phyloP scores from a whole-genome alignment of 2,329 filamentous ascomycete species.

The Pezicula neosporulosa region DNA sequence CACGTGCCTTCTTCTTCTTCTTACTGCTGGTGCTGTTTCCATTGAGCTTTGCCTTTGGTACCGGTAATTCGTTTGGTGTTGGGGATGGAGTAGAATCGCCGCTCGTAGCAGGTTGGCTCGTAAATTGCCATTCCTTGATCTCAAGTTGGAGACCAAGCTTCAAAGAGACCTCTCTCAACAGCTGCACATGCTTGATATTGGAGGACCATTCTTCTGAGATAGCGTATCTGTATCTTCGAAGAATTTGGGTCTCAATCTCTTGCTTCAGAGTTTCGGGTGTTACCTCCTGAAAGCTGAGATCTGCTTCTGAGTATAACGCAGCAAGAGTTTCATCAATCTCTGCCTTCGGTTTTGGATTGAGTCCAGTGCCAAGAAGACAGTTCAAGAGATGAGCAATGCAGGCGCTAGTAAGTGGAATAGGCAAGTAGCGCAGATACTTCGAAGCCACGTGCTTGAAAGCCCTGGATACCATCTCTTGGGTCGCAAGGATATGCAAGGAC shows the following conservation, averaged over 20 bases:
- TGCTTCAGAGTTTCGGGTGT: slow-evolving; percentile 69
- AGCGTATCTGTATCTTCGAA: slow-evolving; percentile 72
- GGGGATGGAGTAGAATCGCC: slow-evolving; percentile 28
- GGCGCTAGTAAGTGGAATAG: slow-evolving; percentile 73
- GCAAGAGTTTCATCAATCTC: slow-evolving; percentile 74
- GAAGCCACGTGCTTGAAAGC: slow-evolving; percentile 91
- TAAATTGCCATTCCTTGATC: slow-evolving; percentile 73
- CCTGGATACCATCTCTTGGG: slow-evolving; percentile 93
- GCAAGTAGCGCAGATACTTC: slow-evolving; percentile 74
- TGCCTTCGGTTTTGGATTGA: slow-evolving; percentile 75
- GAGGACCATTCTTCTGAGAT: slow-evolving; percentile 67
- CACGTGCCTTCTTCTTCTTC: slow-evolving; percentile 60
- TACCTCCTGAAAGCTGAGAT: slow-evolving; percentile 76
- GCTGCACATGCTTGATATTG: slow-evolving; percentile 69
- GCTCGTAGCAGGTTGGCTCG: slow-evolving; percentile 34
- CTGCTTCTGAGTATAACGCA: slow-evolving; percentile 74
- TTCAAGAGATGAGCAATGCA: slow-evolving; percentile 88
- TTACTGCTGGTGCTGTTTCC: slow-evolving; percentile 26
- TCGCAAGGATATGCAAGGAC: slow-evolving; percentile 71
- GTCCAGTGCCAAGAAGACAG: slow-evolving; percentile 75
- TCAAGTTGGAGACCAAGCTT: slow-evolving; percentile 89
- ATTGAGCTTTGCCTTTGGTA: slow-evolving; percentile 35
- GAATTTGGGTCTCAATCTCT: slow-evolving; percentile 69
- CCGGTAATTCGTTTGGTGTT: slow-evolving; percentile 30
- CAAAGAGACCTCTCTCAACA: slow-evolving; percentile 83